These are phyloP conservation scores for Bondarzewia mesenterica DNA, from an alignment of 1,284 basidiomycete genomes.

Conservation along the genomic window DNA sequence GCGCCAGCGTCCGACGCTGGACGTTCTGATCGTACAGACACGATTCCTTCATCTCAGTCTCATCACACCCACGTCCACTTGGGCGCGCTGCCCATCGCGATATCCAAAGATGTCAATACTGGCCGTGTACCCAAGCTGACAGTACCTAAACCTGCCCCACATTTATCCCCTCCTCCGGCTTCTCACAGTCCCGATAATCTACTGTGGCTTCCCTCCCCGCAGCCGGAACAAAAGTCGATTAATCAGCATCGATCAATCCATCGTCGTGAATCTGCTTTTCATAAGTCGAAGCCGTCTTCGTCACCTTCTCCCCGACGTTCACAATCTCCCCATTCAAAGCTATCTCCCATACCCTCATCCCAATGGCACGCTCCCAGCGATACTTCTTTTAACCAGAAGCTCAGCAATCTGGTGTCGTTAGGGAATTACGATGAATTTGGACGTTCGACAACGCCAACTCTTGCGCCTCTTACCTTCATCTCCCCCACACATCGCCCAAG, in stretches of 20 bases:
- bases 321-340: no score
- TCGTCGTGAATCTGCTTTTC: conserved; percentile 6
- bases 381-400: no score
- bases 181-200: not conserved
- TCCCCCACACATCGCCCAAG: no score
- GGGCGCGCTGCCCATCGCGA: not conserved
- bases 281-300: not conserved
- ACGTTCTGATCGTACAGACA: not conserved
- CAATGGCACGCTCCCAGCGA: no score
- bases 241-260: conserved; percentile 1
- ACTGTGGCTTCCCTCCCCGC: not conserved
- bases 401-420: no score
- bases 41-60: conserved; percentile 2
- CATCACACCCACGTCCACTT: conserved; percentile 1
- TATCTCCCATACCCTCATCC: no score
- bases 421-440: not conserved
- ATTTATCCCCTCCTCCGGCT: not conserved
- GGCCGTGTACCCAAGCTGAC: conserved; percentile 8
- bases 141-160: not conserved
- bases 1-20: not conserved
- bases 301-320: no score
- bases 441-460: not conserved
- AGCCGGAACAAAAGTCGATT: not conserved
- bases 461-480: not conserved
- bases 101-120: conserved; percentile 3